Evolutionary conservation across 2,329 filamentous ascomycete species (phyloP).

Genomic region (Lecanicillium sp.): DNA sequence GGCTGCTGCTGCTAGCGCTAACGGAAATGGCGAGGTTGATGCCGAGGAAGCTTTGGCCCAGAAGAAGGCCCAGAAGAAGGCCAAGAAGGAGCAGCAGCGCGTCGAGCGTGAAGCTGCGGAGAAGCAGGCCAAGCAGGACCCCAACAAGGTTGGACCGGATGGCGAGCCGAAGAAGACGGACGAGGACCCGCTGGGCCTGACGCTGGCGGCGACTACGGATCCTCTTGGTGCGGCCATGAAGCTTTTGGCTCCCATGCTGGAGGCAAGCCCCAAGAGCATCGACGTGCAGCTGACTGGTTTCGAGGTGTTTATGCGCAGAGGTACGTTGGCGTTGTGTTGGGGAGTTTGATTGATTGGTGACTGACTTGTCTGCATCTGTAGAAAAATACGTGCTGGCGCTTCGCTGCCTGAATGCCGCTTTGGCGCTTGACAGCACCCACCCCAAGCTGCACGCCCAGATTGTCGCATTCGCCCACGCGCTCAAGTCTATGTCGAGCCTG

Average conservation of each 20-base stretch:
- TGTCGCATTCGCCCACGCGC: slow-evolving; percentile 59
- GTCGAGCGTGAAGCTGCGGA: slow-evolving; percentile 73
- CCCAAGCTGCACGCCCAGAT: slow-evolving; percentile 71
- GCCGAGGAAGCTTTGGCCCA: slow-evolving; percentile 59
- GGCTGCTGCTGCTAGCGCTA: slow-evolving; percentile 59
- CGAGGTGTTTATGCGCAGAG: slow-evolving; percentile 78
- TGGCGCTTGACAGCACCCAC: slow-evolving; percentile 61
- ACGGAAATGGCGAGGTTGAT: slow-evolving; percentile 45
- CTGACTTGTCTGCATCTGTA: slow-evolving; percentile 28
- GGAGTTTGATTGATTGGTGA: no score
- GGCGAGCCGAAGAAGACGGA: slow-evolving; percentile 80
- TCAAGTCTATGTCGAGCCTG: slow-evolving; percentile 52
- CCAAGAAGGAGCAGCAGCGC: slow-evolving; percentile 63
- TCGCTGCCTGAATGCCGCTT: slow-evolving; percentile 72
- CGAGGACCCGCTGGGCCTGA: slow-evolving; percentile 75
- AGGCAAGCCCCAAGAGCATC: slow-evolving; percentile 74
- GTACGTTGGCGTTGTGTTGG: slow-evolving; percentile 52
- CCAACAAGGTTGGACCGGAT: slow-evolving; percentile 63
- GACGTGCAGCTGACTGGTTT: slow-evolving; percentile 82
- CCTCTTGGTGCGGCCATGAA: slow-evolving; percentile 84
- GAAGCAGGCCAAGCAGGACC: slow-evolving; percentile 72
- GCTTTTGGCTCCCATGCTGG: slow-evolving; percentile 73
- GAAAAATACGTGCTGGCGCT: slow-evolving; percentile 85
- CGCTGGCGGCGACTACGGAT: slow-evolving; percentile 72
- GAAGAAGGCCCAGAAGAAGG: slow-evolving; percentile 88